Percentiles rank a stretch among this genome's conserved stretches.
Conservation (phyloP, 2,329 filamentous ascomycete species). For the Colletotrichum theobromicola region DNA sequence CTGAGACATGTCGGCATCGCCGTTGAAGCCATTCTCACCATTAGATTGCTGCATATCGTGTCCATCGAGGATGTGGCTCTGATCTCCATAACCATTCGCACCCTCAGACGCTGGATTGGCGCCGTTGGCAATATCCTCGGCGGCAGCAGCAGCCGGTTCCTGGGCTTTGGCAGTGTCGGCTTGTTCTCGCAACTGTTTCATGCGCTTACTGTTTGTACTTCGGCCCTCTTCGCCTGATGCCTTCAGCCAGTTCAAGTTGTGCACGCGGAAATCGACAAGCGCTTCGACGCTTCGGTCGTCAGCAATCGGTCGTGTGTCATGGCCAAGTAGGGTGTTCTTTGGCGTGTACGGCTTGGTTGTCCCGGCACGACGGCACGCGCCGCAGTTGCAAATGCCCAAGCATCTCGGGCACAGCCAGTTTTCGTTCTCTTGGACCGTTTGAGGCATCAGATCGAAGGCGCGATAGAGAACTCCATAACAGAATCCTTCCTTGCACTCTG, state of each 20-base stretch:
- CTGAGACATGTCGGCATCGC: neutral
- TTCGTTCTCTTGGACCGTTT: conserved; percentile 78
- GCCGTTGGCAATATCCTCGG: conserved; percentile 27
- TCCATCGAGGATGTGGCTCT: conserved; percentile 36
- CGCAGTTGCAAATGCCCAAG: conserved; percentile 85
- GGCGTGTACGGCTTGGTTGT: conserved; percentile 83
- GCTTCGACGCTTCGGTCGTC: conserved; percentile 91
- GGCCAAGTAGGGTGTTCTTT: conserved; percentile 85
- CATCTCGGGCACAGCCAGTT: conserved; percentile 92
- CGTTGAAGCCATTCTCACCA: conserved; percentile 12
- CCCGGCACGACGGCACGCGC: conserved; percentile 69
- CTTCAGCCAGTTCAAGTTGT: conserved; percentile 85
- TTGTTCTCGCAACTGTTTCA: conserved; percentile 60
- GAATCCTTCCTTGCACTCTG: conserved; percentile 75
- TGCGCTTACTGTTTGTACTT: conserved; percentile 61
- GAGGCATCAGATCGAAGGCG: conserved; percentile 89
- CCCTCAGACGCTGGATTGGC: neutral
- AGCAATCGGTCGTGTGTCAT: conserved; percentile 88
- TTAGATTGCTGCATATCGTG: conserved; percentile 16
- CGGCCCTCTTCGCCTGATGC: conserved; percentile 62
- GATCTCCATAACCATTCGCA: conserved; percentile 34
- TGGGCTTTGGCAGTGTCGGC: conserved; percentile 64
- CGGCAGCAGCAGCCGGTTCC: conserved; percentile 33
- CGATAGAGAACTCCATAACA: conserved; percentile 94
- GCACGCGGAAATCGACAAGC: conserved; percentile 87